These are phyloP conservation scores for Metschnikowia proteae DNA, from an alignment of 805 yeast genomes.

Conservation along the genomic window DNA sequence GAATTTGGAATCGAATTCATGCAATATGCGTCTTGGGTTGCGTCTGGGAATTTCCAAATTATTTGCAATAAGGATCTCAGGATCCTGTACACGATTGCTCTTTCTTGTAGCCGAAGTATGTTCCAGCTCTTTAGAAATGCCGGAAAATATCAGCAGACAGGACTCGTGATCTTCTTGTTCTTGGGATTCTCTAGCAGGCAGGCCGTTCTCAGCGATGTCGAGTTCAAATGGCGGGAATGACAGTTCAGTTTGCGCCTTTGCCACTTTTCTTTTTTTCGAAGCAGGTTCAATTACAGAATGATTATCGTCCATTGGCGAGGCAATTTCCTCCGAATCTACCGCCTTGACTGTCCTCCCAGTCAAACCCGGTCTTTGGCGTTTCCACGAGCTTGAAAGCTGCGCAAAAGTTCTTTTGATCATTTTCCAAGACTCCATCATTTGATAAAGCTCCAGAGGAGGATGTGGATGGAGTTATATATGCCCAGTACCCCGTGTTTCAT, in stretches of 20 bases:
- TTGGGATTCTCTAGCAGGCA: not conserved
- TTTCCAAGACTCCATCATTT: constrained; percentile 9
- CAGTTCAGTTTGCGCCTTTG: not conserved
- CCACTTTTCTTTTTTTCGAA: not conserved
- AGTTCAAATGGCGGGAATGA: not conserved
- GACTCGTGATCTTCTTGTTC: not conserved
- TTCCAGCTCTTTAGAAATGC: not conserved
- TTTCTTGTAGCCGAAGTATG: not conserved
- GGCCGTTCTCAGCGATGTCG: not conserved
- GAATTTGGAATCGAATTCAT: not conserved
- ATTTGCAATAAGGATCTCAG: not conserved
- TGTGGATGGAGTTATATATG: not conserved
- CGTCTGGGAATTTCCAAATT: constrained; percentile 1
- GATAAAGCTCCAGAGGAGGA: not conserved
- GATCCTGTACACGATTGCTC: not conserved
- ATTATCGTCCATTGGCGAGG: too few relatives aligned
- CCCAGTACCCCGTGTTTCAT: not conserved
- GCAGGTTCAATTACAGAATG: not conserved
- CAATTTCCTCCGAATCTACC: not conserved
- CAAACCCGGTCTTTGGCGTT: not conserved
- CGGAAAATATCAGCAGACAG: constrained; percentile 2
- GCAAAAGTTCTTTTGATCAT: constrained; percentile 12
- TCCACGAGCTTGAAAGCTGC: constrained; percentile 5
- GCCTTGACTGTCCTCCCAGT: not conserved
- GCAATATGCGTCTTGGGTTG: constrained; percentile 4